Base-by-base conservation (phyloP, 176 grass and related monocot species). In the Dactylis glomerata region DNA sequence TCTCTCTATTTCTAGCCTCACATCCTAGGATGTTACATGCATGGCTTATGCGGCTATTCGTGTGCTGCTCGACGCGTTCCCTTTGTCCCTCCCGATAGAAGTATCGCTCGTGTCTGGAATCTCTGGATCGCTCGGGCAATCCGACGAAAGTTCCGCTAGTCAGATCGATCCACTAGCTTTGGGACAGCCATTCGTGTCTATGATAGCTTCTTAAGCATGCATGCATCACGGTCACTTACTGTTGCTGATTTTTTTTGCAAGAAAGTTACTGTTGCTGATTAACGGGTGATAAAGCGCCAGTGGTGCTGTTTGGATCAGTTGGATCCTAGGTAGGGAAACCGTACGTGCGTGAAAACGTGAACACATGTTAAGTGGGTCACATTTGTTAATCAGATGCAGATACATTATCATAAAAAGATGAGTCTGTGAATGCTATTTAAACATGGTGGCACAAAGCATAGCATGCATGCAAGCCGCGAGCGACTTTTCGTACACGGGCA, bases 401-500 rank as follows among this genome's bases (percentile, higher is more conserved):
- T 22, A 9, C 13, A 77, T 27, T 7, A 2, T 17, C n/a, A n/a
- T n/a, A 54, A 58, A 22, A 36, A 27, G 12, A 40, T 57, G n/a
- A 38, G 4, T 78, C 28, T 62, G 23, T 78, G 54, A 42, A 42
- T 42, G 68, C 6, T 20, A 16, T 31, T 3, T n/a, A 17, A 36
- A 41, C 59, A 51, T 42, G 49, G 45, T 17, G 5, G 38, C 52
- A 6, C 13, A 6, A 6, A 45, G n/a, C 68, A 27, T 27, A 27
- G 11, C 34, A 68, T 61, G 49, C 73, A 70, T 73, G 80, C 73
- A 70, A 65, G 30, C 67, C 67, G 34, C 67, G 75, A 73, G 34
- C 45, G 44, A 84, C 57, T 71, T 85, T 86, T 71, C 51, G 62
- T 82, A 31, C 77, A 81, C 5, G 1, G 5, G 58, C 56, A 73